Evolutionary conservation across 805 yeast species (phyloP), one percentile per base, ranked within the genome.

Genomic region (Candida vaughaniae): DNA sequence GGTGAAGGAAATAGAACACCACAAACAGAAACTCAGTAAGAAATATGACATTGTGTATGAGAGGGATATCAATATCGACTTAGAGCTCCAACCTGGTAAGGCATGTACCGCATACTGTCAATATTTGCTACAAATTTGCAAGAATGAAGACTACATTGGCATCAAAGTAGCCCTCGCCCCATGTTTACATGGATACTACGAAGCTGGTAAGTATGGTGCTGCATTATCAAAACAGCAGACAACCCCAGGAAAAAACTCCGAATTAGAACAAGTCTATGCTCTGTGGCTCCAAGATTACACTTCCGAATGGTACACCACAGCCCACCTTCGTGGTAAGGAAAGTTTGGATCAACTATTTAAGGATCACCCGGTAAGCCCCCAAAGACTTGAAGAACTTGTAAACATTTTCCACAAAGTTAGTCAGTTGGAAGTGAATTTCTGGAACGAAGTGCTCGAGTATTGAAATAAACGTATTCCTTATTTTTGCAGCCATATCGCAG

Each of bases 121-220:
- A 25, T 84, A 78, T 45, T 63, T 86, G 40, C 49, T 71, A 27
- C 69, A 75, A 15, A 59, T 82, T 5, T 82, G 82, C 3, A 58
- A 65, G 16, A 62, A 60, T 27, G 69, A 71, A 19, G 81, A 81
- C 52, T 81, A 81, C 75, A 55, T 80, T 20, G 85, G 80, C 31
- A 71, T 83, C 35, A 77, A 78, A 40, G 73, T 81, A 6, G 85
- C 91, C 0, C 57, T 84, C 36, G 75, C 87, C 6, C 93, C 95
- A 1, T 85, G 95, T 56, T 58, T 84, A 33, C 73, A 80, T 53
- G 95, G 95, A 1, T 83, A 83, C 53, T 74, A 73, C 23, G 68
- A 73, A 32, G 88, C 89, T 1, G 75, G 77, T 0, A 28, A 41
- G 2, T 60, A 41, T 46, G 75, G 67, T 1, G 29, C 33, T 6